Evolutionary conservation across 2,329 filamentous ascomycete genomes (phyloP).

Genomic region (Trichophyton equinum): DNA sequence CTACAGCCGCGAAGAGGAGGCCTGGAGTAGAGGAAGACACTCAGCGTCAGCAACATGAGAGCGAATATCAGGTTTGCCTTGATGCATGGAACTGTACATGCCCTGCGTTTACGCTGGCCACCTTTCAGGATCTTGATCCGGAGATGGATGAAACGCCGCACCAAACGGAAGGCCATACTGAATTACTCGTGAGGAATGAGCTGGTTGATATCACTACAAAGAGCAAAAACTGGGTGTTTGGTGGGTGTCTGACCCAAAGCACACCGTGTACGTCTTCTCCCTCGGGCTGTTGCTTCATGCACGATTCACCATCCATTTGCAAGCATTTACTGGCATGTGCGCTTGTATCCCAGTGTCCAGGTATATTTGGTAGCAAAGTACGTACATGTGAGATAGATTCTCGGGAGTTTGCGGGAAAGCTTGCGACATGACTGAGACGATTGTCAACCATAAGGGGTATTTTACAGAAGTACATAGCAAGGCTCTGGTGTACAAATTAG

Average conservation of each 20-base stretch:
- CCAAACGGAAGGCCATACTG: background rate
- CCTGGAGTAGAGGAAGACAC: background rate
- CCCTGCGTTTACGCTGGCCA: slow-evolving; percentile 64
- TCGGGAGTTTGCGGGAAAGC: slow-evolving; percentile 7
- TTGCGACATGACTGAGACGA: slow-evolving; percentile 4
- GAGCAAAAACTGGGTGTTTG: slow-evolving; percentile 2
- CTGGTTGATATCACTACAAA: background rate
- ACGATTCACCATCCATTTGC: slow-evolving; percentile 41
- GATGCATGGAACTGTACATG: slow-evolving; percentile 80
- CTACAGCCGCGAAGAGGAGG: slow-evolving; percentile 27
- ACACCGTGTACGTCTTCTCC: background rate
- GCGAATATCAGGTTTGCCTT: slow-evolving; percentile 57
- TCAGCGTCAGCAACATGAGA: slow-evolving; percentile 12
- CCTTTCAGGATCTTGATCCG: slow-evolving; percentile 36
- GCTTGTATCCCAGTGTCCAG: slow-evolving; percentile 53
- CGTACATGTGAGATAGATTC: slow-evolving; percentile 38
- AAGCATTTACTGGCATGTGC: slow-evolving; percentile 84
- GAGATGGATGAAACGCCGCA: background rate
- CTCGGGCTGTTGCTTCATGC: background rate
- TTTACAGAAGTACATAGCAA: background rate
- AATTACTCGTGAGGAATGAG: background rate
- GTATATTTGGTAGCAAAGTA: slow-evolving; percentile 45
- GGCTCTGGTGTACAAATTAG: background rate
- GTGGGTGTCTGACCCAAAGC: background rate
- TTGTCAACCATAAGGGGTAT: background rate